Base-by-base conservation (phyloP, 2,329 filamentous ascomycete species). In the Penicillium sp. region DNA sequence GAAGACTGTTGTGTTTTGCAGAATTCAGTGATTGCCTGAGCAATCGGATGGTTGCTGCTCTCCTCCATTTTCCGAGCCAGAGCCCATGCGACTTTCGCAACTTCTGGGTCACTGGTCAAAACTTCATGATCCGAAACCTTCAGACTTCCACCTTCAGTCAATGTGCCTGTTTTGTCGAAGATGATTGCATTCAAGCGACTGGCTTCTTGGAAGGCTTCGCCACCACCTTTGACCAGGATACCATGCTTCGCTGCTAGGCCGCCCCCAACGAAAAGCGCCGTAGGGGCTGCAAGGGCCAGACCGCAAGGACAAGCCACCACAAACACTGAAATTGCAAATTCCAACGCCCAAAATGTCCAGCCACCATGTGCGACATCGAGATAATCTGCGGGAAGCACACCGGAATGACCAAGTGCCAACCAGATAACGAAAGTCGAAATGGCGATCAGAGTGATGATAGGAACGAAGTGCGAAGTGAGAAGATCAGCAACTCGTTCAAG, bases 271-370 rank as follows among this genome's bases (percentile, higher is more conserved):
- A 93, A 93, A 33, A 95, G 73, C n/a, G 90, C 90, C 0, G 90
- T 95, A 1, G 90, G 90, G 0, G 90, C 90, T n/a, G 90, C 90
- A 8, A 95, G 83, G 1, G 88, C 90, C 14, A 95, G 81, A 2
- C 90, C 90, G 66, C 90, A 95, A 1, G 90, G 90, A 67, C 90
- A 95, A 2, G 90, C 90, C 28, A 95, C 87, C 33, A 95, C 89
- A 63, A 95, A 94, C 12, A 94, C 90, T 7, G 90, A 84, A 64
- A 95, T 93, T 16, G 90, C 88, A 65, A 86, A 86, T 49, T 84
- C 79, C 50, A 87, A 67, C 9, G 81, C 81, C 75, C 78, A 80
- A 55, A 79, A 76, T 69, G 82, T 58, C 83, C 83, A 73, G 51
- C 73, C 66, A 42, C 74, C 76, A 75, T 83, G 69, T 59, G 72